Evolutionary conservation across 2,329 filamentous ascomycete species (phyloP), one percentile per base, ranked within the genome.

Genomic region (Aspergillus bombycis): DNA sequence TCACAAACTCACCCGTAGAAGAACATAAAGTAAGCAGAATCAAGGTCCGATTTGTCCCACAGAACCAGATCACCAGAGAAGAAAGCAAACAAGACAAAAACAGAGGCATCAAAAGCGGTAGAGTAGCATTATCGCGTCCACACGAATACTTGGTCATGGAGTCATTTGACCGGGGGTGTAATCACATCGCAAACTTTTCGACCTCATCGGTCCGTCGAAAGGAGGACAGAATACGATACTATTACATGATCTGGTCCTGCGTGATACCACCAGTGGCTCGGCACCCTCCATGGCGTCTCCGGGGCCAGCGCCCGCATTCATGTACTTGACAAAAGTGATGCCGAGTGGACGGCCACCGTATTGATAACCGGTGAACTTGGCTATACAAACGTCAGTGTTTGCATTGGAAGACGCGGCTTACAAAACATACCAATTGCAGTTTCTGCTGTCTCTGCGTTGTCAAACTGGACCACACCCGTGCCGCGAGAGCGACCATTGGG

Each of bases 161-260:
- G 19, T 54, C 28, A 54, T 23, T 12, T 21, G 32, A 38, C 52
- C 52, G 23, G 36, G 36, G 32, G 34, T 26, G 52, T 55, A 55
- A 55, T 12, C 46, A 63, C 45, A 63, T 63, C 57, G 53, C 50
- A 43, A 56, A 60, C 56, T 63, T 63, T 63, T 63, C 43, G 57
- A 45, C 43, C 32, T 34, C 48, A 59, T 50, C 10, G 50, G 53
- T 57, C 52, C 50, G n/a, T 43, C 34, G 46, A 28, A 41, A 43
- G 34, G 23, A 36, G 23, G 23, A 57, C 36, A 14, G 32, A 19
- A 32, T 36, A 57, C 36, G 43, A 56, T 19, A 46, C 46, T 46
- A 61, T 82, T 82, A 98, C 94, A 98, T 97, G 81, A 98, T 97
- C 83, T 98, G 94, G 76, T 98, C 94, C 80, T 98, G 95, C n/a